Evolutionary conservation across 2,329 filamentous ascomycete genomes (phyloP), one percentile per base, ranked within the genome.

Genomic region (Verticillium alfalfae): DNA sequence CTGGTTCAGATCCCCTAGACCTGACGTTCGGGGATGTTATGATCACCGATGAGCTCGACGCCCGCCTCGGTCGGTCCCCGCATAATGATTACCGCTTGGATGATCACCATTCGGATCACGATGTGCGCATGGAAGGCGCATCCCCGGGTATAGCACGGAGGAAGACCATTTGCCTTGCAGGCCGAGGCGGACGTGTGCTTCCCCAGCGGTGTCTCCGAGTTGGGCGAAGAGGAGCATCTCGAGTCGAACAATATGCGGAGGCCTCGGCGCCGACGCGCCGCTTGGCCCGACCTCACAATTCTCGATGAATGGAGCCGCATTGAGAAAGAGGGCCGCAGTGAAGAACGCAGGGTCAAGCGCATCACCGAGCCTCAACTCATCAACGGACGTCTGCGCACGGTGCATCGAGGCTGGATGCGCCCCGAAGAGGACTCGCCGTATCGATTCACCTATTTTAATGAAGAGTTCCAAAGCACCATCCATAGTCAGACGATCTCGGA

Each of bases 361-460:
- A 94, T 98, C 66, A 96, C 90, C 6, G 95, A 99, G 72, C 95
- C 95, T 10, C 88, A 97, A 70, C 86, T 98, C 67, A 89, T 99
- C 63, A 94, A 94, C 63, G 95, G 95, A 0, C 86, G 95, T 60
- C 78, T 99, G 55, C 88, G 95, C 5, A 93, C 93, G 13, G 87
- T 91, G 45, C 88, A 90, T 65, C 85, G 84, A 67, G 85, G 85
- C 15, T 99, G 94, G 94, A 94, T 92, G 72, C 86, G 90, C 45
- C 88, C 91, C 60, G 91, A 95, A 66, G 93, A 97, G 64, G 94
- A 97, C 66, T 87, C 89, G 0, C 95, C 95, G 0, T 98, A 96
- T 73, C 86, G 95, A 34, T 99, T 97, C 73, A 98, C 95, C 0
- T 99, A 99, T 75, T 99, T 99, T 82, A 98, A 98, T 74, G 95